Conservation (phyloP, 2,329 filamentous ascomycete species). For the Aureobasidium subglaciale region DNA sequence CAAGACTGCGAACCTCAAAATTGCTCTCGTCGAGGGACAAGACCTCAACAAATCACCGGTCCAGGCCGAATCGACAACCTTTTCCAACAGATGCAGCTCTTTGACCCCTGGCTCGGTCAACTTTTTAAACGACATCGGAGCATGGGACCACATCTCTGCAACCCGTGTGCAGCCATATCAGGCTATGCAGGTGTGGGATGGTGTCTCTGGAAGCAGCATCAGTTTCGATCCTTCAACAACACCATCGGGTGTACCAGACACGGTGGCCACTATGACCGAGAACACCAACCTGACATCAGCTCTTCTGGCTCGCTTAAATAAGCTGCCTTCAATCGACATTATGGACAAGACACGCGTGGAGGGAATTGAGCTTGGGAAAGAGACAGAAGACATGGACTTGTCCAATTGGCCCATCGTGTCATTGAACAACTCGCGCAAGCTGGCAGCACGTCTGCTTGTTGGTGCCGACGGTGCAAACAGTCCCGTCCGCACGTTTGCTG, state of each 20-base stretch:
- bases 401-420: slow-evolving; percentile 81
- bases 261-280: slow-evolving; percentile 94
- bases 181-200: slow-evolving; percentile 98
- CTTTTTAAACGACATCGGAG: slow-evolving; percentile 73
- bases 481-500: slow-evolving; percentile 82
- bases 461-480: slow-evolving; percentile 94
- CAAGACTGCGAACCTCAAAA: slow-evolving; percentile 61
- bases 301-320: slow-evolving; percentile 59
- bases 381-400: slow-evolving; percentile 59
- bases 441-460: slow-evolving; percentile 78
- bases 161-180: slow-evolving; percentile 79
- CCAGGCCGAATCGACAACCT: slow-evolving; percentile 61
- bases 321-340: slow-evolving; percentile 47
- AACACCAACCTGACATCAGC: slow-evolving; percentile 82
- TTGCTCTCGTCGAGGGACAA: slow-evolving; percentile 87
- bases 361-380: slow-evolving; percentile 66
- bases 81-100: slow-evolving; percentile 92
- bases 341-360: slow-evolving; percentile 73
- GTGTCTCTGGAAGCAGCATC: slow-evolving; percentile 77
- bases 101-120: slow-evolving; percentile 81
- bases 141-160: slow-evolving; percentile 69
- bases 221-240: slow-evolving; percentile 52
- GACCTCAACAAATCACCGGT: slow-evolving; percentile 63
- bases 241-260: not conserved
- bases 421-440: slow-evolving; percentile 54